Base-by-base conservation (phyloP, 139 green algal species). In the Chlamydomonas sp. region DNA sequence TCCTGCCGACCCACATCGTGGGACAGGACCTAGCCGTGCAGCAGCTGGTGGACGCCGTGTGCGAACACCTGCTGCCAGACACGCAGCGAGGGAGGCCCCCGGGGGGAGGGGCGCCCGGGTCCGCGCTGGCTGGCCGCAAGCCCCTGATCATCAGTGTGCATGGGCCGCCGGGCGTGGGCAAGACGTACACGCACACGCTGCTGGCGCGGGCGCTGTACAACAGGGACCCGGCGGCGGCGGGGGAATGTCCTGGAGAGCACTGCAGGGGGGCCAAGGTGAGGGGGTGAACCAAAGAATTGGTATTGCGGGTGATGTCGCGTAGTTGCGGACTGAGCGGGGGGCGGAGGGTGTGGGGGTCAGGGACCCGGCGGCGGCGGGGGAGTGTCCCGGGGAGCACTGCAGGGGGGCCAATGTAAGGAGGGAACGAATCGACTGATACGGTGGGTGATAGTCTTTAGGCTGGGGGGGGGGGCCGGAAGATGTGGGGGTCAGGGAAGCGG, bases 101-200 rank as follows among this genome's bases (percentile, higher is more conserved):
- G 68, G 31, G n/a, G 59, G 68, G 4, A 12, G 57, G 6, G 4
- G 75, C 75, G 9, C 63, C 17, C 14, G 79, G 14, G n/a, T 10
- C 68, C 67, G 80, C 67, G 3, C 18, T 61, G 6, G 61, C 90
- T 63, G 92, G 88, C 18, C 16, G 58, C 63, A 96, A 96, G 73
- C 97, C 97, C 12, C 92, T 99, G 0, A 92, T 99, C 20, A 88
- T 99, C 8, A 96, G 92, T 0, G 88, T 97, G 4, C 97, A 99
- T 85, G 97, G 97, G 0, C 95, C 96, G 5, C 97, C 97, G 2
- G 97, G 97, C 10, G 96, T 98, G 14, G 97, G 97, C 75, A 99
- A 99, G 92, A 97, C 95, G 1, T 92, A 95, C 88, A 95, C 92
- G 17, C 96, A 99, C 90, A 89, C 73, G 60, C 86, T 97, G 64